Evolutionary conservation across 1,284 basidiomycete species (phyloP), one percentile per base, ranked within the genome.

Genomic region (Tilletia caries): DNA sequence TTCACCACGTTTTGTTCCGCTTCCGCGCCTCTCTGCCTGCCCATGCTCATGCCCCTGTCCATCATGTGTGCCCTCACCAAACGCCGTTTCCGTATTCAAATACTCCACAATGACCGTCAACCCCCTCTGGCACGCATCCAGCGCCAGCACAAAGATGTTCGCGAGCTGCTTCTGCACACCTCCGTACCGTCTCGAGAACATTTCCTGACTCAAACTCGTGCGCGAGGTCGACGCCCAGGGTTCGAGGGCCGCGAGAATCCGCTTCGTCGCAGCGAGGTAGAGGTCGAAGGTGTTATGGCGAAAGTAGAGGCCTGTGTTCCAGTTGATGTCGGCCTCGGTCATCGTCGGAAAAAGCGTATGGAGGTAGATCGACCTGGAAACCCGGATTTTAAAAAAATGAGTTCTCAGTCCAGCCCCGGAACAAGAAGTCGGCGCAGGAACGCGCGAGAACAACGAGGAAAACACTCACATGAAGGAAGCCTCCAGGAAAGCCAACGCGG

Each of bases 91-190:
- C 29, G 23, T 29, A 15, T 23, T 27, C 10, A 62, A 3, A 29
- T 62, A 62, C 13, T 62, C 58, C 29, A 62, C 58, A 23, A 62
- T 62, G 58, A 62, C 58, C 32, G 29, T 27, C 29, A 62, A 37
- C 13, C 27, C 58, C 32, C 32, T 25, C 32, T 62, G 58, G 18
- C 29, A 33, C 13, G 58, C 27, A 23, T 62, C 58, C 3, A 62
- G 32, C 13, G 58, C 58, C 58, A 62, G 32, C 8, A 62, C 58
- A 23, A 62, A 62, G 18, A 62, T 62, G 32, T 62, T 29, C 13
- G 58, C 29, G 15, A 62, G 58, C n/a, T 62, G 58, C 29, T 33
- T 62, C 58, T 62, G 58, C 4, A 62, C 29, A 62, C 20, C 15
- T n/a, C 34, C 58, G 32, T 62, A 37, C 20, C 29, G 27, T 20